Evolutionary conservation across 495 filamentous ascomycete genomes (phyloP), one percentile per base, ranked within the genome.

Genomic region (Aspergillus egyptiacus): DNA sequence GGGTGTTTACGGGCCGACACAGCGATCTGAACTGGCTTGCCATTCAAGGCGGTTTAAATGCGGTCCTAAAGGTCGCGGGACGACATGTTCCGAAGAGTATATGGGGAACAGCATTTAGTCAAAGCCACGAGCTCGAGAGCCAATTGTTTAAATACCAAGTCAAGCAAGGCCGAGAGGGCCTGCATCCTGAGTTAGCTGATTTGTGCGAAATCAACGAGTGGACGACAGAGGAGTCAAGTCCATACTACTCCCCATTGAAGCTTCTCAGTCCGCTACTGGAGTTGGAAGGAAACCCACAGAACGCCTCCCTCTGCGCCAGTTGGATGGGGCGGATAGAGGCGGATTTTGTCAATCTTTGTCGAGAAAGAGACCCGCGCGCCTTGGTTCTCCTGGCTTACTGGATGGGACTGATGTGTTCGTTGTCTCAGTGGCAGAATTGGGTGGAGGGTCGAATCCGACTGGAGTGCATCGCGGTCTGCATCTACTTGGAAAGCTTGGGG

Each of bases 1-100:
- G 73, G 72, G 69, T 74, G 6, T 57, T 74, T 23, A 50, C 59
- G 0, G 59, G 65, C 4, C 60, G 59, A 33, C 54, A 55, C 1
- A 61, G 56, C 15, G 59, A 54, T 6, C 54, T 74, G 48, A 68
- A 74, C 31, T 76, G 72, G 73, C 58, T 75, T 2, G 55, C 60
- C 22, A 48, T 75, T 18, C 62, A 65, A 46, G 61, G 71, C 18
- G 70, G 70, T 5, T 57, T 75, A 32, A 58, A 58, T 46, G 58
- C 57, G 5, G 48, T 76, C 6, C 48, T 71, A 14, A 30, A 43
- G 0, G 32, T 69, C 2, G 63, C 67, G 0, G 42, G 55, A 8
- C 58, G 62, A 0, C 61, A 64, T 35, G 35, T 71, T 7, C 40
- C 51, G 0, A 48, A 50, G 10, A 76, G 72, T 47, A 64, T 74